A percentile compares a stretch with the other conserved stretches of the same genome.
phyloP scores from a whole-genome alignment of 768 basidiomycete species.

The Leccinum fibrillosum region DNA sequence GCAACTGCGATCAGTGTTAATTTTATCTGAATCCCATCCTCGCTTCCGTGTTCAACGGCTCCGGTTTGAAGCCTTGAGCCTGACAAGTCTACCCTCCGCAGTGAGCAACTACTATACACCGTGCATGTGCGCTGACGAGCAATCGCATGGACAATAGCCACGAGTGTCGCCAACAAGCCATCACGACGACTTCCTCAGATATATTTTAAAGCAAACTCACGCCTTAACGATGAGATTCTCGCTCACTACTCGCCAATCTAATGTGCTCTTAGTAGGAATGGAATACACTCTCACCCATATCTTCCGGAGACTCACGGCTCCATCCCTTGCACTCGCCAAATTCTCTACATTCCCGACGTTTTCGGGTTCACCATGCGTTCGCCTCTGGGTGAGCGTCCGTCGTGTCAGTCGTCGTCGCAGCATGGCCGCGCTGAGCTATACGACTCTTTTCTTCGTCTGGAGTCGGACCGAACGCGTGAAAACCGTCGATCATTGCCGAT shows the following conservation, averaged over 20 bases:
- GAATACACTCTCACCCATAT: not conserved
- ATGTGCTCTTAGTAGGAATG: not conserved
- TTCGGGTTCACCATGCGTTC: not conserved
- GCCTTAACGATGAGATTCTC: too few relatives aligned
- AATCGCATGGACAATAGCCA: too few relatives aligned
- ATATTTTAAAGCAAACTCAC: too few relatives aligned
- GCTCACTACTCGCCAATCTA: too few relatives aligned
- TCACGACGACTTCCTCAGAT: too few relatives aligned
- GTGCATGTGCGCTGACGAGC: too few relatives aligned
- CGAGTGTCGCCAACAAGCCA: too few relatives aligned
- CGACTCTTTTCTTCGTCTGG: too few relatives aligned
- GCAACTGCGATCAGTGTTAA: not conserved
- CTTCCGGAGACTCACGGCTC: slow-evolving; percentile 1
- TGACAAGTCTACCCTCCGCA: not conserved
- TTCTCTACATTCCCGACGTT: not conserved
- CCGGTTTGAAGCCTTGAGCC: not conserved
- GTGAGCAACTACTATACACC: too few relatives aligned
- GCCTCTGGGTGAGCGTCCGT: not conserved
- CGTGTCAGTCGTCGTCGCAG: not conserved
- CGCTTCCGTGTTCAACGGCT: not conserved
- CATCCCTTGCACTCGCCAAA: not conserved
- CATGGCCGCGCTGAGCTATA: too few relatives aligned
- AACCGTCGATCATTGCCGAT: too few relatives aligned
- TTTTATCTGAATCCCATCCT: not conserved
- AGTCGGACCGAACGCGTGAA: too few relatives aligned